Conservation (phyloP, 2,329 filamentous ascomycete genomes). For the Trichoderma citrinoviride region DNA sequence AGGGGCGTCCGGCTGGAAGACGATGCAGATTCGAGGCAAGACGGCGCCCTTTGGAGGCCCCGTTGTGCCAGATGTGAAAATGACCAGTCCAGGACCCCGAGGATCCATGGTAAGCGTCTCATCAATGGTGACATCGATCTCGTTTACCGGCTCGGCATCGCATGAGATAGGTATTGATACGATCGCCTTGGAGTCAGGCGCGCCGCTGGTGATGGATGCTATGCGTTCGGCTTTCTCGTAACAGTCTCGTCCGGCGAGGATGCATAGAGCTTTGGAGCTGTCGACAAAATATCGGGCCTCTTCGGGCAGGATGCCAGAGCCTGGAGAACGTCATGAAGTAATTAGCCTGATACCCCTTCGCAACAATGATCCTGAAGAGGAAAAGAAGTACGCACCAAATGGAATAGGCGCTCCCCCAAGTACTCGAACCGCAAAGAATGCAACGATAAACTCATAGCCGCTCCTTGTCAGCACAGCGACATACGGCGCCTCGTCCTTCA, state of each 20-base stretch:
- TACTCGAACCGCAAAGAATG: conserved; percentile 26
- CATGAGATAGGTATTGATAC: conserved; percentile 14
- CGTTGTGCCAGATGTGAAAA: conserved; percentile 51
- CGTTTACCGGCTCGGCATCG: conserved; percentile 18
- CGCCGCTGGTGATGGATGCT: neutral
- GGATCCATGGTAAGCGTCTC: conserved; percentile 18
- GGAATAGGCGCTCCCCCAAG: conserved; percentile 26
- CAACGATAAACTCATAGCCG: conserved; percentile 30
- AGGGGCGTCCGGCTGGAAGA: neutral
- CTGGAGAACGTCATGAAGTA: neutral
- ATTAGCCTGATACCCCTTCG: neutral
- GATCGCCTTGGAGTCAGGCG: conserved; percentile 23
- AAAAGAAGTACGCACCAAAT: conserved; percentile 19
- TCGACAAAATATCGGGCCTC: conserved; percentile 23
- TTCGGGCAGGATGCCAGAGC: conserved; percentile 23
- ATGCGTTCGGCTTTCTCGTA: conserved; percentile 7
- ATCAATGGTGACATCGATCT: conserved; percentile 18
- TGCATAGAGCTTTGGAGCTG: conserved; percentile 13
- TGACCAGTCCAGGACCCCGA: conserved; percentile 42
- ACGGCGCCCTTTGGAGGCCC: conserved; percentile 57
- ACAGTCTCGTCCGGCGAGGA: conserved; percentile 18
- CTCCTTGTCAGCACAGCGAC: conserved; percentile 22
- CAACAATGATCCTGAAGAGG: neutral
- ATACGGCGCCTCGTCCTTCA: conserved; percentile 20
- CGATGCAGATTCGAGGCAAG: conserved; percentile 39